Evolutionary conservation across 2,329 filamentous ascomycete genomes (phyloP).

Genomic region (Curvularia verruculosa): DNA sequence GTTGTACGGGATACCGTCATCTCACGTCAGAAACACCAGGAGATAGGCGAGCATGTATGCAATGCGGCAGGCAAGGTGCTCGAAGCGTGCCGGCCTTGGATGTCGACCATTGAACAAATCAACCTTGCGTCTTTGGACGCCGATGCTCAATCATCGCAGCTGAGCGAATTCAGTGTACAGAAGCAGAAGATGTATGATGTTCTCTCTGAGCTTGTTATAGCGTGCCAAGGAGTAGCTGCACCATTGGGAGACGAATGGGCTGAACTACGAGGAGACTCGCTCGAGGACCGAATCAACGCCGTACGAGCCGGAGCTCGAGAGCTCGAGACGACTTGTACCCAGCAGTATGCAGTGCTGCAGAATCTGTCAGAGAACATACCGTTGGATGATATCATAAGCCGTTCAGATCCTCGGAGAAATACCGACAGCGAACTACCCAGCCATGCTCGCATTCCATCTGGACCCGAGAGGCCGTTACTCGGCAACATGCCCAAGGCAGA

Average conservation of each 20-base stretch:
- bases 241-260: slow-evolving; percentile 96
- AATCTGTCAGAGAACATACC: slow-evolving; percentile 82
- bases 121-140: slow-evolving; percentile 81
- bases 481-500: slow-evolving; percentile 64
- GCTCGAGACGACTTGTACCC: slow-evolving; percentile 83
- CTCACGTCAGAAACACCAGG: slow-evolving; percentile 75
- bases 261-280: slow-evolving; percentile 83
- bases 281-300: slow-evolving; percentile 83
- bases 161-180: slow-evolving; percentile 85
- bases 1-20: slow-evolving; percentile 80
- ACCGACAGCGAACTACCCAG: slow-evolving; percentile 48
- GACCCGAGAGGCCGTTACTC: slow-evolving; percentile 54
- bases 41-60: slow-evolving; percentile 83
- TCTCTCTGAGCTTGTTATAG: slow-evolving; percentile 84
- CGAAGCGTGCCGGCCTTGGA: slow-evolving; percentile 88
- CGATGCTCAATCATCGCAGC: slow-evolving; percentile 80
- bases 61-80: slow-evolving; percentile 77
- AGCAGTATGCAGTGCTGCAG: slow-evolving; percentile 86
- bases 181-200: slow-evolving; percentile 95
- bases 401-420: slow-evolving; percentile 49
- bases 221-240: slow-evolving; percentile 89
- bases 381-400: slow-evolving; percentile 36
- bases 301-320: slow-evolving; percentile 79
- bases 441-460: slow-evolving; percentile 41
- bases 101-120: slow-evolving; percentile 87